Conservation (phyloP, 495 filamentous ascomycete species). For the Saxispiralis lemnorum region DNA sequence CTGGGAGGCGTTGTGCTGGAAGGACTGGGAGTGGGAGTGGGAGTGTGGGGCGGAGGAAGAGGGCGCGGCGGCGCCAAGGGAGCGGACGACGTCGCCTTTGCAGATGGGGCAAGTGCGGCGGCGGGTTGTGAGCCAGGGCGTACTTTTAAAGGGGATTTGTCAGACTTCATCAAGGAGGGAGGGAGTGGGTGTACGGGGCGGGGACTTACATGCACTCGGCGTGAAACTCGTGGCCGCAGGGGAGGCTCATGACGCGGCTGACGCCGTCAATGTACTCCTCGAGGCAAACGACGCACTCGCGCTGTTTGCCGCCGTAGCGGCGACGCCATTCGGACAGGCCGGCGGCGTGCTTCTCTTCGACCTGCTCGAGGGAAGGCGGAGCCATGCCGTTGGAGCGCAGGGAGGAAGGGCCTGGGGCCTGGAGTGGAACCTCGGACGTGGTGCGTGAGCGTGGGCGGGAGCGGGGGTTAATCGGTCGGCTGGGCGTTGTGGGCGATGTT, state of each 20-base stretch:
- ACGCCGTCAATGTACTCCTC: slow-evolving; percentile 95
- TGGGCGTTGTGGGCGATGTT: slow-evolving; percentile 3
- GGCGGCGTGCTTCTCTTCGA: slow-evolving; percentile 33
- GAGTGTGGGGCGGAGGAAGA: slow-evolving; percentile 13
- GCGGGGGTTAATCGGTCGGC: slow-evolving; percentile 19
- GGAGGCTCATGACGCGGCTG: slow-evolving; percentile 87
- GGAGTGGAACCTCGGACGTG: slow-evolving; percentile 30
- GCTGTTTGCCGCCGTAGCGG: slow-evolving; percentile 70
- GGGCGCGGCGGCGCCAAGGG: slow-evolving; percentile 20
- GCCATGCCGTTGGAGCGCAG: slow-evolving; percentile 11
- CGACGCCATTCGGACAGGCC: slow-evolving; percentile 45
- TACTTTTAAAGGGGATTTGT: slow-evolving; percentile 43
- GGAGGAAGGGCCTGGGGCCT: slow-evolving; percentile 1
- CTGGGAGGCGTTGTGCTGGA: no score
- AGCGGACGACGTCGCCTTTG: slow-evolving; percentile 82
- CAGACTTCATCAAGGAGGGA: not conserved
- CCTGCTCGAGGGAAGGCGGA: slow-evolving; percentile 22
- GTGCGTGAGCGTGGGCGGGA: slow-evolving; percentile 49
- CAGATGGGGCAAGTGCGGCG: slow-evolving; percentile 94
- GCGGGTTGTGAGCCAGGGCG: slow-evolving; percentile 91
- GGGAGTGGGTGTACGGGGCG: not conserved
- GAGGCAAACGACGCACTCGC: slow-evolving; percentile 92
- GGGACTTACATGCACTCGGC: slow-evolving; percentile 93
- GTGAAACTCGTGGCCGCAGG: slow-evolving; percentile 98
- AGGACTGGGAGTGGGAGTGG: no score